These are phyloP conservation scores for Ogataea saltuana DNA, from an alignment of 805 yeast species.

Conservation along the genomic window DNA sequence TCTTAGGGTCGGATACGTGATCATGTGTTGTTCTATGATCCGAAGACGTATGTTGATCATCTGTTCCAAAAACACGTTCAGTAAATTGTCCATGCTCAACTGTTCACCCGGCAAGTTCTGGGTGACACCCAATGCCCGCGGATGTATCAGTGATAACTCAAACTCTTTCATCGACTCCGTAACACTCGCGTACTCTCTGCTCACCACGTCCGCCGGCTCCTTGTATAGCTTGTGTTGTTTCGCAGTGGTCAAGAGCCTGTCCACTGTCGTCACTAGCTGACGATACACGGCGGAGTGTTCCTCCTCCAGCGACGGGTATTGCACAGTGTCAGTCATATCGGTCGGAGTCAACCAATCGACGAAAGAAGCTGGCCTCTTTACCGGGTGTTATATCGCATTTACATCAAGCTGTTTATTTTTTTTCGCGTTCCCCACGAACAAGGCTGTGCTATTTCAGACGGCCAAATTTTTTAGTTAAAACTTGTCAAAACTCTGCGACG, in stretches of 20 bases:
- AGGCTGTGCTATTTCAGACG: neutral
- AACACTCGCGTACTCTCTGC: conserved; percentile 6
- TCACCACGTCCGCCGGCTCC: conserved; percentile 8
- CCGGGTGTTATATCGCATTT: too few species aligned
- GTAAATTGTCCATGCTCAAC: conserved; percentile 4
- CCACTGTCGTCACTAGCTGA: conserved; percentile 36
- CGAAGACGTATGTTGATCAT: conserved; percentile 22
- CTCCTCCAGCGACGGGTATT: conserved; percentile 22
- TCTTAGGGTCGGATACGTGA: conserved; percentile 25
- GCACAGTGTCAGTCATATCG: neutral
- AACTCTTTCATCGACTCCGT: conserved; percentile 15
- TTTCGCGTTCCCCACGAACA: neutral
- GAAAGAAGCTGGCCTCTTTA: too few species aligned
- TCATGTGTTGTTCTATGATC: conserved; percentile 26
- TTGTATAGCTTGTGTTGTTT: conserved; percentile 7
- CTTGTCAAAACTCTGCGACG: too few species aligned
- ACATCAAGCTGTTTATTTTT: too few species aligned
- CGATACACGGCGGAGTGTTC: conserved; percentile 36
- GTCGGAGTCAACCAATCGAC: neutral
- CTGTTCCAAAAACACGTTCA: conserved; percentile 19
- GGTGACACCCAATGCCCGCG: conserved; percentile 4
- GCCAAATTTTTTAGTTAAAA: neutral
- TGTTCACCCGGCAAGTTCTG: too few species aligned
- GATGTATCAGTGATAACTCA: conserved; percentile 15
- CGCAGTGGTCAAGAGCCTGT: conserved; percentile 31